A percentile compares a stretch with the other conserved stretches of the same genome.
phyloP scores from a whole-genome alignment of 352 stramenopile species.

The Paralagenidium karlingii region DNA sequence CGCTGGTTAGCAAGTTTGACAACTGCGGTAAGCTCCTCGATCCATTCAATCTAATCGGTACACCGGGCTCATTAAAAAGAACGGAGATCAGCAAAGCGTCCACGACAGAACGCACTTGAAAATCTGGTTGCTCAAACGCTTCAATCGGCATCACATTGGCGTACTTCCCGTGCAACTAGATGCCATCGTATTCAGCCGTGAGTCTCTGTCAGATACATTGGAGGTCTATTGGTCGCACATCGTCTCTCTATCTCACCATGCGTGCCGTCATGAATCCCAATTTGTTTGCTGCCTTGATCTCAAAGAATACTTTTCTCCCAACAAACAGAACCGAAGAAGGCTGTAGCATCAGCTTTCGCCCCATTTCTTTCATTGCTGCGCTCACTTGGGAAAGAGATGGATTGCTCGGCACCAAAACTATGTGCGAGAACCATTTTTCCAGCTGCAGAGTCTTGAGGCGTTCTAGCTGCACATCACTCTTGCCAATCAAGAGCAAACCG shows the following conservation, averaged over 20 bases:
- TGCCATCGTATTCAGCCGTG: no score
- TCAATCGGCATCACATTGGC: constrained; percentile 76
- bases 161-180: constrained; percentile 74
- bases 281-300: constrained; percentile 78
- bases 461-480: constrained; percentile 58
- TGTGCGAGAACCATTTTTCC: constrained; percentile 44
- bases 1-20: constrained; percentile 68
- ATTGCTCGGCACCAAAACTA: constrained; percentile 56
- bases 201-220: no score
- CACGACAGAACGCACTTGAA: constrained; percentile 23
- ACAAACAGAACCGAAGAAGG: constrained; percentile 73
- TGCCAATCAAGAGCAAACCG: constrained; percentile 62
- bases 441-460: constrained; percentile 54
- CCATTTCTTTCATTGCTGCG: constrained; percentile 62
- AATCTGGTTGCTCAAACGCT: constrained; percentile 68
- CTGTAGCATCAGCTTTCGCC: constrained; percentile 38
- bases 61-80: background rate
- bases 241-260: constrained; percentile 24
- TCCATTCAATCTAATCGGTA: constrained; percentile 42
- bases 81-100: background rate
- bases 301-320: constrained; percentile 73
- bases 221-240: background rate
- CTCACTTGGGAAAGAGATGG: constrained; percentile 43
- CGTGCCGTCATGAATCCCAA: constrained; percentile 64
- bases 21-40: constrained; percentile 62